A percentile compares a stretch with the other conserved stretches of the same genome.
Evolutionary conservation across 371 early-diverging fungal species (phyloP).

Genomic region (Apophysomyces ossiformis): DNA sequence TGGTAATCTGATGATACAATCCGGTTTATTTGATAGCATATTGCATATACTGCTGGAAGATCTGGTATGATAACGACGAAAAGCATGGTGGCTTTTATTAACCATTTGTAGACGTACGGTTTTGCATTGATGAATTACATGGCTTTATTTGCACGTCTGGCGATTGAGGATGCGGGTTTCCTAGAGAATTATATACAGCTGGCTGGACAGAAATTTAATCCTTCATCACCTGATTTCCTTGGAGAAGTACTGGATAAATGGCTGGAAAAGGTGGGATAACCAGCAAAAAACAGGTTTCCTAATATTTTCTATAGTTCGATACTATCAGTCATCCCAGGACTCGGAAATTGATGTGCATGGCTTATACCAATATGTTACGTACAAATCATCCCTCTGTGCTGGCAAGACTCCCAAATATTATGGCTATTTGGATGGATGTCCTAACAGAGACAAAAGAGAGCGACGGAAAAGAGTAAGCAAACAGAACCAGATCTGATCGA

Average conservation of each 20-base stretch:
- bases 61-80: slow-evolving; percentile 40
- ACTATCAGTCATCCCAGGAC: slow-evolving; percentile 74
- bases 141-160: slow-evolving; percentile 65
- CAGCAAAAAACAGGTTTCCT: background rate
- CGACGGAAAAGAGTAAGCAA: slow-evolving; percentile 61
- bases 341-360: slow-evolving; percentile 76
- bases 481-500: background rate
- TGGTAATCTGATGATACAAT: slow-evolving; percentile 55
- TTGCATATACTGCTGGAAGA: slow-evolving; percentile 58
- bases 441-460: slow-evolving; percentile 64
- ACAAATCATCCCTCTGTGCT: slow-evolving; percentile 56
- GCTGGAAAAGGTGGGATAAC: slow-evolving; percentile 66
- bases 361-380: slow-evolving; percentile 62
- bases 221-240: slow-evolving; percentile 42
- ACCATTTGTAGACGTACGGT: slow-evolving; percentile 52
- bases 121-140: slow-evolving; percentile 70
- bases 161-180: slow-evolving; percentile 60
- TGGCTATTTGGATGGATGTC: slow-evolving; percentile 70
- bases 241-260: slow-evolving; percentile 58
- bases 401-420: slow-evolving; percentile 51
- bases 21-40: slow-evolving; percentile 58
- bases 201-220: slow-evolving; percentile 53
- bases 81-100: background rate
- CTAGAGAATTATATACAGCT: slow-evolving; percentile 51
- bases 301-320: slow-evolving; percentile 64